These are phyloP conservation scores for Coemansia sp. DNA, from an alignment of 192 early-diverging fungal genomes.

Conservation along the genomic window DNA sequence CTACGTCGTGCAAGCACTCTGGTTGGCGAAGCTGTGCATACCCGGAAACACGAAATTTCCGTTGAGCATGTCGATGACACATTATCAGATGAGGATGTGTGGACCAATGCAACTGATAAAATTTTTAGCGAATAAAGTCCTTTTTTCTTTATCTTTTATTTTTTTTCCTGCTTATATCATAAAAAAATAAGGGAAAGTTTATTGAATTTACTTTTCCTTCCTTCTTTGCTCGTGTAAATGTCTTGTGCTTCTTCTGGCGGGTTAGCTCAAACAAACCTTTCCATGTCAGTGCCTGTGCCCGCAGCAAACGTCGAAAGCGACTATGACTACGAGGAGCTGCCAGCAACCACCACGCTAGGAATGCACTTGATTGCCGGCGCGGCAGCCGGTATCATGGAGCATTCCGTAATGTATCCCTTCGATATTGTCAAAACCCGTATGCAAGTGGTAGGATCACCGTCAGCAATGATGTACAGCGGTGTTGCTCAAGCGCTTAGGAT, in stretches of 20 bases:
- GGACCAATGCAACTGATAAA: neutral
- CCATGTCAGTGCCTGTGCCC: neutral
- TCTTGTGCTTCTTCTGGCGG: neutral
- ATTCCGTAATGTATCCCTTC: constrained; percentile 91
- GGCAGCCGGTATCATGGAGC: constrained; percentile 95
- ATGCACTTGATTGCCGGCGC: constrained; percentile 90
- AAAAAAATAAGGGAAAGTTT: too few relatives aligned
- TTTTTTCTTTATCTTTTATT: neutral
- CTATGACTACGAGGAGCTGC: constrained; percentile 89
- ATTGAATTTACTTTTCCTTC: neutral
- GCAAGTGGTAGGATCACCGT: constrained; percentile 74
- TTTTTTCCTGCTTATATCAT: too few relatives aligned
- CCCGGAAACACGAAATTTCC: neutral
- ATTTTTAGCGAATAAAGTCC: neutral
- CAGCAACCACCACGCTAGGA: constrained; percentile 72
- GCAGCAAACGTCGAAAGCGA: constrained; percentile 37
- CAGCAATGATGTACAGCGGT: constrained; percentile 65
- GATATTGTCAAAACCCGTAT: constrained; percentile 96
- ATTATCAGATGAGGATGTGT: constrained; percentile 1
- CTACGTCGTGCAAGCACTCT: neutral
- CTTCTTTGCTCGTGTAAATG: neutral
- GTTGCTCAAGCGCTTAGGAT: constrained; percentile 66
- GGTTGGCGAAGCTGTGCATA: constrained; percentile 1
- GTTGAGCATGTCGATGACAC: neutral
- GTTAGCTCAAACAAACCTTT: neutral